Conservation (phyloP, 2,329 filamentous ascomycete species). For the Eutypa lata region DNA sequence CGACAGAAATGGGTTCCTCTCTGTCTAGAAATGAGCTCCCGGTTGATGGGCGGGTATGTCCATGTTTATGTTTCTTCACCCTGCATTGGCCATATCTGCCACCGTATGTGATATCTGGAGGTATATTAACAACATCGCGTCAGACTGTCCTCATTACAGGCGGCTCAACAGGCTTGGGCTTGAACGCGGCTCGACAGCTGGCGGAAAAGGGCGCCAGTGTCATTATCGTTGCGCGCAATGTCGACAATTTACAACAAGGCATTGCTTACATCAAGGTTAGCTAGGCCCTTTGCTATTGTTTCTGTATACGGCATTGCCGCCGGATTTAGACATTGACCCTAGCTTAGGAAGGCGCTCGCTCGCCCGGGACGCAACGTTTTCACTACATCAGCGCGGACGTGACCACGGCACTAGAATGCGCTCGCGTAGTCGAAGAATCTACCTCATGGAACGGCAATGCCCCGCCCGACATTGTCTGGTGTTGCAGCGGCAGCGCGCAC, state of each 20-base stretch:
- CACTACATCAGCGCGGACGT: constrained; percentile 64
- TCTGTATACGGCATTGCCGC: too few relatives aligned
- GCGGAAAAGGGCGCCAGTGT: constrained; percentile 65
- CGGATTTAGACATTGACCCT: neutral
- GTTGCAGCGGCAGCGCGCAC: constrained; percentile 62
- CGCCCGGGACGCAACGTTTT: constrained; percentile 56
- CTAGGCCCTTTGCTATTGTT: neutral
- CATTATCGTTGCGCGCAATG: constrained; percentile 63
- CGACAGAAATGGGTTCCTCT: constrained; percentile 9
- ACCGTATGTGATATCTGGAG: too few relatives aligned
- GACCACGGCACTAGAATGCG: constrained; percentile 52
- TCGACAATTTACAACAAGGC: constrained; percentile 55
- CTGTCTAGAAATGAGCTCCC: constrained; percentile 51
- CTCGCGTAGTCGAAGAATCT: constrained; percentile 54
- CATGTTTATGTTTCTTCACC: constrained; percentile 7
- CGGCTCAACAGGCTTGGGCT: constrained; percentile 68
- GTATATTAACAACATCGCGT: neutral
- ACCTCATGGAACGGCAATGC: constrained; percentile 57
- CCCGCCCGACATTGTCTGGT: constrained; percentile 64
- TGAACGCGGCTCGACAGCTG: constrained; percentile 57
- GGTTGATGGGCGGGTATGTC: constrained; percentile 55
- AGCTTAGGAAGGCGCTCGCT: constrained; percentile 43
- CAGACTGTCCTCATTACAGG: constrained; percentile 69
- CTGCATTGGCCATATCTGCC: neutral
- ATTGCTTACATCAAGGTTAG: constrained; percentile 52